Evolutionary conservation across 805 yeast species (phyloP).

Genomic region (Candida schatavii): DNA sequence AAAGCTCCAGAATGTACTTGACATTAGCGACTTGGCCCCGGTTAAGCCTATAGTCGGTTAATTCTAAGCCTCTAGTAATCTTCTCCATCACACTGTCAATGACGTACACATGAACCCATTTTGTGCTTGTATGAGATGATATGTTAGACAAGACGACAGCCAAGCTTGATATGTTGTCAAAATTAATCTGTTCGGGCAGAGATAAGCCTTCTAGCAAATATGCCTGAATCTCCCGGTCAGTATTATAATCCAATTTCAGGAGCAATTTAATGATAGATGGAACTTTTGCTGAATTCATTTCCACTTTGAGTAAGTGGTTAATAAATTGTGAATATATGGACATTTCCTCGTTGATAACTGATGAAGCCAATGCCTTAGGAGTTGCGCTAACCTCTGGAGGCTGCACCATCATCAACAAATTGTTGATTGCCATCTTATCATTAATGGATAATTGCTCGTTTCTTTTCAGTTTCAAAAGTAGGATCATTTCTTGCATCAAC

Average conservation of each 20-base stretch:
- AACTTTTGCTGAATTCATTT: conserved; percentile 32
- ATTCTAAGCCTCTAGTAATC: conserved; percentile 64
- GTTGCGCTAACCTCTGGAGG: conserved; percentile 46
- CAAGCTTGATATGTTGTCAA: conserved; percentile 50
- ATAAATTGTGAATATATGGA: conserved; percentile 20
- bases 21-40: conserved; percentile 61
- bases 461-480: conserved; percentile 48
- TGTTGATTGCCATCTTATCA: conserved; percentile 57
- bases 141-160: conserved; percentile 34
- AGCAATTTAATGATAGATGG: conserved; percentile 30
- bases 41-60: conserved; percentile 55
- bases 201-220: conserved; percentile 43
- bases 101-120: conserved; percentile 19
- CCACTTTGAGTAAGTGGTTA: conserved; percentile 45
- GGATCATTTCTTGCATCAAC: conserved; percentile 63
- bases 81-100: conserved; percentile 66
- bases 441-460: conserved; percentile 49
- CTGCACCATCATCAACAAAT: conserved; percentile 50
- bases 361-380: conserved; percentile 9
- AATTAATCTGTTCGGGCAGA: conserved; percentile 60
- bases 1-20: conserved; percentile 57
- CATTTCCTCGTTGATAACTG: conserved; percentile 20
- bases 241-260: conserved; percentile 46
- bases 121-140: conserved; percentile 34
- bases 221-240: conserved; percentile 31